phyloP scores from a whole-genome alignment of 2,329 filamentous ascomycete genomes.

The Trichophyton verrucosum region DNA sequence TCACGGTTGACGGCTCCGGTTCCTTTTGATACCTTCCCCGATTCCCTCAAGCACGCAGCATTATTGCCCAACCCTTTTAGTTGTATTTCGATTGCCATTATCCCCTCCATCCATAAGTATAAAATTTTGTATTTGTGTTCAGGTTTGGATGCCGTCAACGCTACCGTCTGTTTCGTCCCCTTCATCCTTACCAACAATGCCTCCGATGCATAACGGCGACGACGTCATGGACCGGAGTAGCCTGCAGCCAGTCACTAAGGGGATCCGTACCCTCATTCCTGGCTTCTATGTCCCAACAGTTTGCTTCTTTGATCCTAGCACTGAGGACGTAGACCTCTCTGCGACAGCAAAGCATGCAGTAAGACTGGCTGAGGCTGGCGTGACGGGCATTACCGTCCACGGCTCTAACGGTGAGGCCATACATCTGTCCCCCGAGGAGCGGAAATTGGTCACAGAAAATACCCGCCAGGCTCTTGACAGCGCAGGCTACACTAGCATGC shows the following conservation, averaged over 20 bases:
- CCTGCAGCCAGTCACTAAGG: background rate
- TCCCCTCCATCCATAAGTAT: background rate
- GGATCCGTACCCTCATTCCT: slow-evolving; percentile 8
- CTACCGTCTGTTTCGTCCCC: background rate
- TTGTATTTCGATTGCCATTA: background rate
- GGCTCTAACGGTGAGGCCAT: slow-evolving; percentile 85
- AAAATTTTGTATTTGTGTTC: background rate
- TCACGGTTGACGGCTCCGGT: background rate
- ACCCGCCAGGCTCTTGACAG: slow-evolving; percentile 72
- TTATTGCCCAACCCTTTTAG: background rate
- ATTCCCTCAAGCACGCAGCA: background rate
- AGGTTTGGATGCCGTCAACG: background rate
- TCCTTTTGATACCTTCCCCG: background rate
- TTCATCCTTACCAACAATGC: slow-evolving; percentile 3
- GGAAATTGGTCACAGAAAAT: slow-evolving; percentile 59
- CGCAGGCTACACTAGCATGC: slow-evolving; percentile 62
- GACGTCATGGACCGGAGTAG: background rate
- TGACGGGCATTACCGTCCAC: slow-evolving; percentile 74
- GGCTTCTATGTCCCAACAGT: slow-evolving; percentile 35
- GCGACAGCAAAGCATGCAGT: slow-evolving; percentile 69
- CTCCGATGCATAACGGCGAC: slow-evolving; percentile 5
- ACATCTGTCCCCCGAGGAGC: slow-evolving; percentile 68
- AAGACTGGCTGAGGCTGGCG: slow-evolving; percentile 61
- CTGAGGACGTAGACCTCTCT: slow-evolving; percentile 71
- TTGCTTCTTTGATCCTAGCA: slow-evolving; percentile 77